These are phyloP conservation scores for Ensete glaucum DNA, from an alignment of 176 grass and related monocot species.

Conservation along the genomic window DNA sequence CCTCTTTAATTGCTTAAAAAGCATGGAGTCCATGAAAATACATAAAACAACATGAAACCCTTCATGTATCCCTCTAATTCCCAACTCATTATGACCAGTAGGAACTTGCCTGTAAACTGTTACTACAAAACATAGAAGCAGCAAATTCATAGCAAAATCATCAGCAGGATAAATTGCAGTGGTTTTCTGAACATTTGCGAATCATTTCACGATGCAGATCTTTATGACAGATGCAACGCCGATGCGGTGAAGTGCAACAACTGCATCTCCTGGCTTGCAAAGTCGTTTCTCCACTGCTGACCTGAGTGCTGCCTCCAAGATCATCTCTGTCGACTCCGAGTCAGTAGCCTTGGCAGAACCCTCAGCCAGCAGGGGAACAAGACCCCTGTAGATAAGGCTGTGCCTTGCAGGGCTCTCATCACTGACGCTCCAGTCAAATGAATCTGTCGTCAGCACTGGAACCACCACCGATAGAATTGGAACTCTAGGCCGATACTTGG, in stretches of 20 bases:
- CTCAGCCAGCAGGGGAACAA: constrained; percentile 60
- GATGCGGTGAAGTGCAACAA: constrained; percentile 73
- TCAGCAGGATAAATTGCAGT: neutral
- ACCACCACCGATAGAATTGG: constrained; percentile 84
- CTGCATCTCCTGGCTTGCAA: constrained; percentile 61
- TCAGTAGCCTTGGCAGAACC: constrained; percentile 87
- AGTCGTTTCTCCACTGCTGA: constrained; percentile 45
- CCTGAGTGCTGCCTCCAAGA: constrained; percentile 59
- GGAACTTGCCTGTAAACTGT: neutral
- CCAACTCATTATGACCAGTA: neutral
- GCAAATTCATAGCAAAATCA: neutral
- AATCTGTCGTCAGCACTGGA: constrained; percentile 59
- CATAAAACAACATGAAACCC: neutral
- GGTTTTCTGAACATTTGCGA: neutral
- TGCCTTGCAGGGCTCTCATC: constrained; percentile 62
- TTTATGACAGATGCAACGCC: constrained; percentile 85
- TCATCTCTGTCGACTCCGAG: constrained; percentile 76
- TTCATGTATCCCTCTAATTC: neutral
- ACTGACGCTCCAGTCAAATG: constrained; percentile 70
- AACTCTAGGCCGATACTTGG: constrained; percentile 75
- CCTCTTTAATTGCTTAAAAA: neutral
- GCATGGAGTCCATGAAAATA: neutral
- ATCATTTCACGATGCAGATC: constrained; percentile 85
- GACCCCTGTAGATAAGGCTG: constrained; percentile 76
- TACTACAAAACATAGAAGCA: neutral